phyloP scores from a whole-genome alignment of 2,329 filamentous ascomycete species.

The Metarhizium robertsii region DNA sequence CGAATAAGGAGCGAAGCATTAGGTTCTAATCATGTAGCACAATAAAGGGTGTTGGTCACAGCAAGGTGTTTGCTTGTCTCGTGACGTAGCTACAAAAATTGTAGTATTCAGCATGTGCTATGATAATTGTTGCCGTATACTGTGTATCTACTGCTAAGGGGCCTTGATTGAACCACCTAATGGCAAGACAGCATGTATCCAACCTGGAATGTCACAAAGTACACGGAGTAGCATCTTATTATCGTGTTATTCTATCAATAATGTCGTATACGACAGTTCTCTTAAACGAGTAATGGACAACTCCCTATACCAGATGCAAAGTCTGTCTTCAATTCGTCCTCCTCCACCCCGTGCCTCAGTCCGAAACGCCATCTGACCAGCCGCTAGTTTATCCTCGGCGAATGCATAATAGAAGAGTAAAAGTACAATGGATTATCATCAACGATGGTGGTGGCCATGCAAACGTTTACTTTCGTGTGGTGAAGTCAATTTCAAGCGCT shows the following conservation, averaged over 20 bases:
- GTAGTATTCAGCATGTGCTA: not conserved
- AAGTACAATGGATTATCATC: not conserved
- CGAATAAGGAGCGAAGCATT: too few species aligned
- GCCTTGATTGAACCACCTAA: not conserved
- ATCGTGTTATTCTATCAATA: too few species aligned
- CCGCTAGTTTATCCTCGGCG: not conserved
- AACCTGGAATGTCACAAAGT: not conserved
- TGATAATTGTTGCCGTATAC: not conserved
- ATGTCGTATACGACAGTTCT: too few species aligned
- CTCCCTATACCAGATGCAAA: too few species aligned
- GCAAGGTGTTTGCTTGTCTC: not conserved
- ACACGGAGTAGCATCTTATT: too few species aligned
- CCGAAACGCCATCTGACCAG: not conserved
- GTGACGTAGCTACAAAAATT: not conserved
- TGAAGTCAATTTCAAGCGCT: constrained; percentile 76
- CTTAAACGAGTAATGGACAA: too few species aligned
- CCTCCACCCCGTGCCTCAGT: too few species aligned
- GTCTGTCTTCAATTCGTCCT: too few species aligned
- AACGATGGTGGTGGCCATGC: not conserved
- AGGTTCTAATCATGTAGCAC: too few species aligned
- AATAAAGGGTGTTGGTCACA: too few species aligned
- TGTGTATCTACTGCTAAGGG: not conserved
- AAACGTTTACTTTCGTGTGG: constrained; percentile 46
- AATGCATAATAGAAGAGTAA: not conserved
- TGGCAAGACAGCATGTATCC: not conserved